These are phyloP conservation scores for Dipodascus geniculatus DNA, from an alignment of 805 yeast genomes.

Conservation along the genomic window DNA sequence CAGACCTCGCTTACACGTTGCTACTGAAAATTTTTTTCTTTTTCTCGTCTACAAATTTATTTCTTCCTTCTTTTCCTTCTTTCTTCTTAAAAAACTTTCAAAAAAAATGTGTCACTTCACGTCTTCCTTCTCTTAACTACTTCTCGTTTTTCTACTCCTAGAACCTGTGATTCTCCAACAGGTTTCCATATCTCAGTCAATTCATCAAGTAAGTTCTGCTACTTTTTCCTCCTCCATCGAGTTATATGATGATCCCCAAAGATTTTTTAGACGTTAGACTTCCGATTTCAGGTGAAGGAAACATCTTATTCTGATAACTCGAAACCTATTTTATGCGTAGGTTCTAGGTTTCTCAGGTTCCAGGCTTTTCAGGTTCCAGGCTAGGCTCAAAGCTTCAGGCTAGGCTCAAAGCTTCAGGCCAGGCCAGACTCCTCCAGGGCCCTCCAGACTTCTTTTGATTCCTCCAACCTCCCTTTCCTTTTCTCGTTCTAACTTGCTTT, in stretches of 20 bases:
- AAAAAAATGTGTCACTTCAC: background rate
- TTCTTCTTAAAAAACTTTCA: background rate
- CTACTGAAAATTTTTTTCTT: background rate
- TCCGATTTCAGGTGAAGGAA: background rate
- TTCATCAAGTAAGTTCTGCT: background rate
- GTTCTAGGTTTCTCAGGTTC: too few species aligned
- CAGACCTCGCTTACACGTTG: background rate
- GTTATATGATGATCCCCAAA: background rate
- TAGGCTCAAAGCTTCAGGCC: too few species aligned
- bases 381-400: too few species aligned
- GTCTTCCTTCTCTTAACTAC: background rate
- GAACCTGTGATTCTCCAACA: background rate
- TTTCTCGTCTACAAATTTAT: background rate
- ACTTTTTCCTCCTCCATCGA: background rate
- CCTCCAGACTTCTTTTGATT: too few species aligned
- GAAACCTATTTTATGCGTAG: too few species aligned
- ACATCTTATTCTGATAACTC: background rate
- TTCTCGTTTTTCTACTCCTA: background rate
- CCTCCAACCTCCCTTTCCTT: too few species aligned
- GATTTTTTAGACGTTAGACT: slow-evolving; percentile 2
- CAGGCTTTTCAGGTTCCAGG: too few species aligned
- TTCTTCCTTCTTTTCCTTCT: background rate
- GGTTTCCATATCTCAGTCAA: background rate
- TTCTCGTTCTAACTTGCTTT: background rate
- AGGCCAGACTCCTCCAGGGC: too few species aligned